Evolutionary conservation across 140 eudicot species (phyloP).

Genomic region (Ambrosia hybrid): DNA sequence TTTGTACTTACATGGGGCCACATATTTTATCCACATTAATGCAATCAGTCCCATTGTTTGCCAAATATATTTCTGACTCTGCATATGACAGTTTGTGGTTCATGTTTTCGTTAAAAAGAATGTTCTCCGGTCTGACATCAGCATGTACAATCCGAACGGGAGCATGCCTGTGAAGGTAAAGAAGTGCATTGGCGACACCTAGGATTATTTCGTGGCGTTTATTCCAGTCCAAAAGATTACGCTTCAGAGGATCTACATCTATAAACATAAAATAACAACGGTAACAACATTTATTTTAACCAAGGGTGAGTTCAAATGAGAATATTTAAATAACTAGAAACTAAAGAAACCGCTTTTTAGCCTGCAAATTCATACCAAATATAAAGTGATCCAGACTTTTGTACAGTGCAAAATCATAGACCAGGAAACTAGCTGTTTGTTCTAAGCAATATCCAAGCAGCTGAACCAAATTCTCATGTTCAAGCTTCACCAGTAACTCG

Average conservation of each 20-base stretch:
- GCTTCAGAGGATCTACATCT: slow-evolving; percentile 10
- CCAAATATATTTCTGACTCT: slow-evolving; percentile 3
- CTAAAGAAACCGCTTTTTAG: neutral
- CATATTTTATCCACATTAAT: neutral
- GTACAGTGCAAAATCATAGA: slow-evolving; percentile 8
- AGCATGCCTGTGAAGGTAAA: neutral
- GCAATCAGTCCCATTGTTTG: neutral
- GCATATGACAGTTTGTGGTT: slow-evolving; percentile 2
- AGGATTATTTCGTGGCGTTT: slow-evolving; percentile 11
- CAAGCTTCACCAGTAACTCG: neutral
- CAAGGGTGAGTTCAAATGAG: no score
- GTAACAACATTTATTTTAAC: no score
- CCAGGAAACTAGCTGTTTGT: neutral
- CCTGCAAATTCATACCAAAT: slow-evolving; percentile 2
- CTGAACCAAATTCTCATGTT: slow-evolving; percentile 11
- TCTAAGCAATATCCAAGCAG: slow-evolving; percentile 11
- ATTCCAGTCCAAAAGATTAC: slow-evolving; percentile 8
- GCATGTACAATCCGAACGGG: slow-evolving; percentile 6
- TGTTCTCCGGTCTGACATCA: neutral
- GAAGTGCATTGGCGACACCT: slow-evolving; percentile 12
- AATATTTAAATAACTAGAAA: neutral
- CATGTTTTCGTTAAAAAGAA: neutral
- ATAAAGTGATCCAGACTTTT: slow-evolving; percentile 10
- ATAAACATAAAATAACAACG: neutral
- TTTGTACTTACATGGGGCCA: slow-evolving; percentile 11